Percentiles rank a stretch among this genome's conserved stretches.
Evolutionary conservation across 2,329 filamentous ascomycete genomes (phyloP).

Genomic region (Aureobasidium leucospermi): DNA sequence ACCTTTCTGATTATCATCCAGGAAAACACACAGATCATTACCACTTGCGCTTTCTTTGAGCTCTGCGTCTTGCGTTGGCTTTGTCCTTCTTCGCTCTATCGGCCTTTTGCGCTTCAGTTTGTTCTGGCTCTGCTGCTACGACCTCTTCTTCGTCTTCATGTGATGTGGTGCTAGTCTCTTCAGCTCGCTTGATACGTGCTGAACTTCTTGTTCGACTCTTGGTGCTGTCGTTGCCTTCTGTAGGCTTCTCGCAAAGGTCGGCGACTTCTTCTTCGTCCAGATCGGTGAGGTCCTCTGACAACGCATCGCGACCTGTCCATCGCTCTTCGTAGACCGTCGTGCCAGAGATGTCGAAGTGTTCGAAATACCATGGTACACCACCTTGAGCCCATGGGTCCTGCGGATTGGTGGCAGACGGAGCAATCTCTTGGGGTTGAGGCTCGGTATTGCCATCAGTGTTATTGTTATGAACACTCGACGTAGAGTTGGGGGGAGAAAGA

Average conservation of each 20-base stretch:
- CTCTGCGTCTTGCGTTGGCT: slow-evolving; percentile 16
- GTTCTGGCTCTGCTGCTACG: background rate
- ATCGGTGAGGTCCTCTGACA: slow-evolving; percentile 77
- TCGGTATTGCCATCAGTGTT: slow-evolving; percentile 17
- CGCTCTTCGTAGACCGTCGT: slow-evolving; percentile 72
- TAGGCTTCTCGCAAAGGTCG: slow-evolving; percentile 35
- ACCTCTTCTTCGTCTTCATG: slow-evolving; percentile 7
- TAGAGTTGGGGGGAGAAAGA: slow-evolving; percentile 29
- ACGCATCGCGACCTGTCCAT: slow-evolving; percentile 63
- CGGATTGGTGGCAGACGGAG: slow-evolving; percentile 23
- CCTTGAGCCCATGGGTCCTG: slow-evolving; percentile 48
- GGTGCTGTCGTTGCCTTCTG: slow-evolving; percentile 3
- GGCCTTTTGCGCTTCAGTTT: slow-evolving; percentile 7
- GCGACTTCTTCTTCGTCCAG: slow-evolving; percentile 86
- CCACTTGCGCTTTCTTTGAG: slow-evolving; percentile 5
- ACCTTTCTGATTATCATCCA: background rate
- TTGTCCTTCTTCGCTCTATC: slow-evolving; percentile 15
- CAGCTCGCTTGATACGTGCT: slow-evolving; percentile 1
- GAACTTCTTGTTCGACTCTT: slow-evolving; percentile 6
- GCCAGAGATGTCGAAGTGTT: slow-evolving; percentile 69
- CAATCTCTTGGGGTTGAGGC: background rate
- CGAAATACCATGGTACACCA: slow-evolving; percentile 82
- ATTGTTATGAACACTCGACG: slow-evolving; percentile 35
- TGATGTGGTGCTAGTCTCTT: background rate
- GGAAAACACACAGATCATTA: background rate